Conservation (phyloP, 768 basidiomycete species). For the Tylopilus balloui region DNA sequence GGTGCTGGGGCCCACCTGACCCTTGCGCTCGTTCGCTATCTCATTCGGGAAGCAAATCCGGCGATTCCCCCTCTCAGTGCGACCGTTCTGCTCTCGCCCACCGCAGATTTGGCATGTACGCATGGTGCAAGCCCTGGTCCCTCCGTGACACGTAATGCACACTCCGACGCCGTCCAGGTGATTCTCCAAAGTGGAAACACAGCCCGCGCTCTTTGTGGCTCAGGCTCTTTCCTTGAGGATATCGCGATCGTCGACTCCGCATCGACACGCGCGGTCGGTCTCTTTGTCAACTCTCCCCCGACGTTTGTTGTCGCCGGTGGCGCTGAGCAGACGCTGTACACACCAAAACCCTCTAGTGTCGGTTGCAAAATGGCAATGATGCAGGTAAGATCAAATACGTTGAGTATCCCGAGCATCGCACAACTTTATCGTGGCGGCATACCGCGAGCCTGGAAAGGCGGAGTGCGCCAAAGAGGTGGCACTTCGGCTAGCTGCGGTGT, state of each 20-base stretch:
- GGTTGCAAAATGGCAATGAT: slow-evolving; percentile 26
- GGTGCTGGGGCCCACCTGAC: slow-evolving; percentile 2
- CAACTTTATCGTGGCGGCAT: slow-evolving; percentile 6
- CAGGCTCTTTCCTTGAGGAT: slow-evolving; percentile 7
- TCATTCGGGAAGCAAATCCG: background rate
- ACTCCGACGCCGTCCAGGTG: background rate
- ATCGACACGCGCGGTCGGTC: slow-evolving; percentile 7
- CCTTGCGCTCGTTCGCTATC: background rate
- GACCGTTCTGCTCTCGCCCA: background rate
- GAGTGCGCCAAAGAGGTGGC: slow-evolving; percentile 16
- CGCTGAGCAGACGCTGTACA: slow-evolving; percentile 28
- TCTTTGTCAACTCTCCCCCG: slow-evolving; percentile 26
- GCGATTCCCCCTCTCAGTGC: slow-evolving; percentile 1
- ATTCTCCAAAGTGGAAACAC: slow-evolving; percentile 1
- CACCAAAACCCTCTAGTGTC: slow-evolving; percentile 21
- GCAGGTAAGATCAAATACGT: slow-evolving; percentile 15
- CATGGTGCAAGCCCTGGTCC: background rate
- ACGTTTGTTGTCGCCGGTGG: slow-evolving; percentile 28
- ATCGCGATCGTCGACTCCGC: slow-evolving; percentile 1
- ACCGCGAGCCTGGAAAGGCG: slow-evolving; percentile 30
- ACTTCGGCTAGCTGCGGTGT: slow-evolving; percentile 3
- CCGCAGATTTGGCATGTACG: background rate
- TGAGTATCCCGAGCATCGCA: slow-evolving; percentile 22
- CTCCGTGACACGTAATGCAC: slow-evolving; percentile 1
- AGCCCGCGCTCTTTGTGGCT: slow-evolving; percentile 8